Conservation (phyloP, 169 alveolate species). For the Perkinsus marinus region DNA sequence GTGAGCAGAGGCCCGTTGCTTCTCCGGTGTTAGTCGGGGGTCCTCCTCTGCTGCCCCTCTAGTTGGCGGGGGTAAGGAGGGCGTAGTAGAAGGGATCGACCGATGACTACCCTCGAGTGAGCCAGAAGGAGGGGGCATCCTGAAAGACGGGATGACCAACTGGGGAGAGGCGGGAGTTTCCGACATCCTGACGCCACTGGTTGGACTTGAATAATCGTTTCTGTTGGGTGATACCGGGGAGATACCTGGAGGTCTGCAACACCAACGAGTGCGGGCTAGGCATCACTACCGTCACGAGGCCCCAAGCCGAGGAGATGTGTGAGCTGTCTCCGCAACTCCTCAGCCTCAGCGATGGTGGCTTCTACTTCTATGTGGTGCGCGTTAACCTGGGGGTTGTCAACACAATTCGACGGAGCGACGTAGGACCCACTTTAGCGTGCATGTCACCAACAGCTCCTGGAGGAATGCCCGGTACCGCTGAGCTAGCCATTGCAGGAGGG, state of each 20-base stretch:
- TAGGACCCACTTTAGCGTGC: background rate
- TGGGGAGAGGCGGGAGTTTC: too few relatives aligned
- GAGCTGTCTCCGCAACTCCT: background rate
- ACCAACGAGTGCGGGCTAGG: background rate
- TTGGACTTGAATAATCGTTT: too few relatives aligned
- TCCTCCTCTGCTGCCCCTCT: too few relatives aligned
- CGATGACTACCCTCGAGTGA: too few relatives aligned
- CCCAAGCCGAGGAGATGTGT: background rate
- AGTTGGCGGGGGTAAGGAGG: too few relatives aligned
- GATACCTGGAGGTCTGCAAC: too few relatives aligned
- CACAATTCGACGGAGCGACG: background rate
- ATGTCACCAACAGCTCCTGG: background rate
- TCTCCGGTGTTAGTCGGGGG: background rate
- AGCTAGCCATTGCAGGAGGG: background rate
- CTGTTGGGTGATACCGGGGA: too few relatives aligned
- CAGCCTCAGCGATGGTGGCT: background rate
- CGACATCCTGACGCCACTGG: too few relatives aligned
- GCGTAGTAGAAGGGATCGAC: too few relatives aligned
- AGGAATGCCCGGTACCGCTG: background rate
- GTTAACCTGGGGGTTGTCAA: background rate
- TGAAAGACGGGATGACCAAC: too few relatives aligned
- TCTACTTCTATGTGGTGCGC: background rate
- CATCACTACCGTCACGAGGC: background rate
- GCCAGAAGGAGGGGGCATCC: too few relatives aligned
- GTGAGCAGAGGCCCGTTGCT: too few relatives aligned